Base-by-base conservation (phyloP, 495 filamentous ascomycete genomes). In the Glutinoglossum americanum region DNA sequence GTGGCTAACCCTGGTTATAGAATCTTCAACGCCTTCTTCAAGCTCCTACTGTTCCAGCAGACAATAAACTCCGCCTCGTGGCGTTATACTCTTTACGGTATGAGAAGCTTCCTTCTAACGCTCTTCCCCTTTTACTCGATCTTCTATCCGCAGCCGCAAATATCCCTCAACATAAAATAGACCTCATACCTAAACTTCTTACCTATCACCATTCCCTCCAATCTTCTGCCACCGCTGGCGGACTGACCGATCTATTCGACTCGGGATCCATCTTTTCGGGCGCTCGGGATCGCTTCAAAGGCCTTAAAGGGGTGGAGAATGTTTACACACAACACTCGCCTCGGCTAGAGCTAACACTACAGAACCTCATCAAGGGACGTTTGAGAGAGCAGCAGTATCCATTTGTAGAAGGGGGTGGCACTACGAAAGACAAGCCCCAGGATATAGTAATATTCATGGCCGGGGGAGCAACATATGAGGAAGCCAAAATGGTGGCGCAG, bases 291-390 rank as follows among this genome's bases (percentile, higher is more conserved):
- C 82, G 89, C 1, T 89, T 98, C 69, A 94, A 94, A 66, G 93
- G 90, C 1, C 75, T 98, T 19, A 94, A 95, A 65, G 92, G 92
- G 15, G 89, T 97, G 3, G 92, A 98, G 66, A 98, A 98, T 62
- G 92, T 98, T 23, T 98, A 97, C 67, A 98, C 92, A 0, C 93
- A 97, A 68, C 92, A 98, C 68, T 92, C 89, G 1, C 89, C 92
- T 0, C 75, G 86, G 48, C 67, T 98, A 49, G 89, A 95, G 68
- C 77, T 78, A 10, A 95, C 87, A 0, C 71, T 98, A 10, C 87
- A 94, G 64, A 89, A 92, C 62, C 72, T 97, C 17, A 87, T 96
- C 71, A 94, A 94, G 63, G 92, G 90, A 11, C 79, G 85, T 57
- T 70, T 98, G 53, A 80, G 80, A 60, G 85, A 90, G 63, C 75